Conservation (phyloP, 108 stramenopile genomes). For the Fistulifera pelliculosa region DNA sequence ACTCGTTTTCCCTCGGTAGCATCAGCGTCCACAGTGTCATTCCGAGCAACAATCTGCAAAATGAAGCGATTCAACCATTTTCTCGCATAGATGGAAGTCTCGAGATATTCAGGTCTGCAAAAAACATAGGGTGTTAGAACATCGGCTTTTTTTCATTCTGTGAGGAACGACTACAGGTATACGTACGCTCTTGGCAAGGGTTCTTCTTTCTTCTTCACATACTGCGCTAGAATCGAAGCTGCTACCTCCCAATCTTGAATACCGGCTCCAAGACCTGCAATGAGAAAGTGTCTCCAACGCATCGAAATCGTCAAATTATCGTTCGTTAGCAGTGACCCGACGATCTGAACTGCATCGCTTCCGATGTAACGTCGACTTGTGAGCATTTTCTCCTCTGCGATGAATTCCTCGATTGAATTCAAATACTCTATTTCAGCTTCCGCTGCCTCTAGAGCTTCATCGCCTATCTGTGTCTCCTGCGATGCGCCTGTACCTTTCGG, state of each 20-base stretch:
- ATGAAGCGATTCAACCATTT: conserved; percentile 66
- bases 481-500: background rate
- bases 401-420: conserved; percentile 57
- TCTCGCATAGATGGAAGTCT: conserved; percentile 67
- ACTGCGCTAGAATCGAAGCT: conserved; percentile 31
- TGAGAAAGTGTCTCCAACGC: conserved; percentile 71
- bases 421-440: conserved; percentile 18
- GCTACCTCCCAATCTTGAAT: conserved; percentile 72
- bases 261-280: conserved; percentile 57
- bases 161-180: background rate
- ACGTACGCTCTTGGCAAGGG: conserved; percentile 27
- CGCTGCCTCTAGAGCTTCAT: conserved; percentile 17
- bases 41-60: conserved; percentile 34
- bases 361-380: conserved; percentile 66
- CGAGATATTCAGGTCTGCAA: conserved; percentile 56
- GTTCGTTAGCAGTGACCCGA: conserved; percentile 51
- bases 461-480: conserved; percentile 7
- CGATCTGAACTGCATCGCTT: conserved; percentile 65
- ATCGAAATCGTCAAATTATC: conserved; percentile 55
- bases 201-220: conserved; percentile 12
- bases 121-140: background rate
- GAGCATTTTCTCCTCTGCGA: conserved; percentile 60
- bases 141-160: background rate
- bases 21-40: conserved; percentile 8
- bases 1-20: background rate